Evolutionary conservation across 1,284 basidiomycete genomes (phyloP).

Genomic region (Calocybe gambosa): DNA sequence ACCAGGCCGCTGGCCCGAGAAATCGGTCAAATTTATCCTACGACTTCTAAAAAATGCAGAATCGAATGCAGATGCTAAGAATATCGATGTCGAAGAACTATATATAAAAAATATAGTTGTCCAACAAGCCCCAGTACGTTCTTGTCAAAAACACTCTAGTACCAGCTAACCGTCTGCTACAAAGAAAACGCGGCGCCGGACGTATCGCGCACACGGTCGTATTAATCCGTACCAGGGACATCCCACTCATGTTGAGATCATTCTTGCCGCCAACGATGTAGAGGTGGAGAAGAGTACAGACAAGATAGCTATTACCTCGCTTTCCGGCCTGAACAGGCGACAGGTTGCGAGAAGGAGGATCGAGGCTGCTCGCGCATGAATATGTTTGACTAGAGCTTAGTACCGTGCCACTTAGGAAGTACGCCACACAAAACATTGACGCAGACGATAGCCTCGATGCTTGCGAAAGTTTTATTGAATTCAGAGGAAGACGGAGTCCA

Average conservation of each 20-base stretch:
- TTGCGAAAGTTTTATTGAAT: too few relatives aligned
- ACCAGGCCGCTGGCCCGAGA: slow-evolving; percentile 98
- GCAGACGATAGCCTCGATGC: too few relatives aligned
- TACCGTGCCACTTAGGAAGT: background rate
- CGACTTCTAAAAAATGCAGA: slow-evolving; percentile 98
- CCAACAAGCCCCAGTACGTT: slow-evolving; percentile 91
- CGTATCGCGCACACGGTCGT: slow-evolving; percentile 82
- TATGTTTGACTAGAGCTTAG: background rate
- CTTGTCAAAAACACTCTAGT: background rate
- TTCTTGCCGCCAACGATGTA: slow-evolving; percentile 71
- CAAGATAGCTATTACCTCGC: slow-evolving; percentile 50
- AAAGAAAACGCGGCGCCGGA: slow-evolving; percentile 98
- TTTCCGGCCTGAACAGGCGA: slow-evolving; percentile 70
- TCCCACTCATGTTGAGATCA: slow-evolving; percentile 84
- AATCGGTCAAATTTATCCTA: slow-evolving; percentile 95
- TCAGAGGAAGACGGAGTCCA: too few relatives aligned
- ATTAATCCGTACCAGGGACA: slow-evolving; percentile 40
- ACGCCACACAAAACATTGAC: background rate
- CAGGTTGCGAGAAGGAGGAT: slow-evolving; percentile 80
- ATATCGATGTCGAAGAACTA: slow-evolving; percentile 89
- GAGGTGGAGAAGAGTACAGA: slow-evolving; percentile 90
- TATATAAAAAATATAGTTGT: slow-evolving; percentile 96
- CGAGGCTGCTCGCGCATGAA: slow-evolving; percentile 63
- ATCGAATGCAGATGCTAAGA: slow-evolving; percentile 98
- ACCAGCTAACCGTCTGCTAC: background rate